Evolutionary conservation across 139 green algal species (phyloP).

Genomic region (Yamagishiella unicocca): DNA sequence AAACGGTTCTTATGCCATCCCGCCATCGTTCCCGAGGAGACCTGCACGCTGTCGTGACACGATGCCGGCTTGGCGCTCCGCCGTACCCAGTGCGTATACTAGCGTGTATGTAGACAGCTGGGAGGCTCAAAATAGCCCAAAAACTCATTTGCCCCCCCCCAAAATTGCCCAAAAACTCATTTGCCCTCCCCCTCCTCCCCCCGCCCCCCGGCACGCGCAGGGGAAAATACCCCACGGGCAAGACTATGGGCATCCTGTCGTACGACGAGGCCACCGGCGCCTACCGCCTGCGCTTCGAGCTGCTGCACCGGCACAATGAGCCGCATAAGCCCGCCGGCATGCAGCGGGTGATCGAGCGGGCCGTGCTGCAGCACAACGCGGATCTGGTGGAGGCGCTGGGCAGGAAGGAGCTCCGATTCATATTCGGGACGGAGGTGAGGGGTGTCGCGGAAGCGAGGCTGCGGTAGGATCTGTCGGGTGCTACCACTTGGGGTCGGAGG

Average conservation of each 20-base stretch:
- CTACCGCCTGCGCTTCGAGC: background rate
- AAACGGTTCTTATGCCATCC: too few relatives aligned
- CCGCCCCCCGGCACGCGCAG: background rate
- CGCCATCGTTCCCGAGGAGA: too few relatives aligned
- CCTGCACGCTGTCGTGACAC: too few relatives aligned
- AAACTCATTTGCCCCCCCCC: background rate
- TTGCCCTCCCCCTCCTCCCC: background rate
- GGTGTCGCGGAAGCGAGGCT: background rate
- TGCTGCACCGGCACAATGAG: constrained; percentile 31
- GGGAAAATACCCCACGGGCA: constrained; percentile 25
- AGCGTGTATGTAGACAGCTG: too few relatives aligned
- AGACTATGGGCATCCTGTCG: background rate
- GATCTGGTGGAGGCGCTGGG: constrained; percentile 17
- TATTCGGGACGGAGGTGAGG: constrained; percentile 43
- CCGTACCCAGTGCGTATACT: too few relatives aligned
- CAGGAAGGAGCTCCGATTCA: constrained; percentile 20
- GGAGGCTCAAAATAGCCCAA: too few relatives aligned
- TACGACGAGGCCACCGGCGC: background rate
- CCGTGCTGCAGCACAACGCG: constrained; percentile 5
- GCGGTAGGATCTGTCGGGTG: background rate
- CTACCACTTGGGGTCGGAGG: too few relatives aligned
- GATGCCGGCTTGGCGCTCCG: too few relatives aligned
- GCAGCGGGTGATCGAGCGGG: constrained; percentile 30
- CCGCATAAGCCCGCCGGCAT: constrained; percentile 43
- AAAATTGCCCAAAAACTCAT: background rate